Evolutionary conservation across 495 filamentous ascomycete species (phyloP), one percentile per base, ranked within the genome.

Genomic region (Penicillium atrosanguineum): DNA sequence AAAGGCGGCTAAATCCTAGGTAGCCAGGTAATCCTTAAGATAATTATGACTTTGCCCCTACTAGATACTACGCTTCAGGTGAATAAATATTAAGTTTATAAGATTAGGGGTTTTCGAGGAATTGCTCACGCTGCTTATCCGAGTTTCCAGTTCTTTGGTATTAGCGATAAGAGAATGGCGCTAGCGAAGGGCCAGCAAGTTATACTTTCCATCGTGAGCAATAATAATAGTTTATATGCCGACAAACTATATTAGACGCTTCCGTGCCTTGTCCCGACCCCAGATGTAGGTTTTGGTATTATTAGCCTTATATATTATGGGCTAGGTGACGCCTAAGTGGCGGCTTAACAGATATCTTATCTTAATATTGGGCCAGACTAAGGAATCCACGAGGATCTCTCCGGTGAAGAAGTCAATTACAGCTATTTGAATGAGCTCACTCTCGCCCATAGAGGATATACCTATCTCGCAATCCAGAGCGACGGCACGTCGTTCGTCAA

Each of bases 381-480:
- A 55, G 0, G 57, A 53, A 49, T 82, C 63, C 23, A 82, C 57
- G 11, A 81, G 63, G 2, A 68, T 40, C 4, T 70, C 59, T 1
- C 76, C 71, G 0, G 68, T 67, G 53, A 78, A 68, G 46, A 71
- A 73, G 48, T 82, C 79, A 6, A 80, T 48, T 1, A 68, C 60
- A 19, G 66, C 70, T 1, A 82, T 8, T 0, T 68, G 68, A 36
- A 79, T 70, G 0, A 82, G 64, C 18, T 80, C 76, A 1, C 39
- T 18, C 0, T 70, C 64, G 1, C 67, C 61, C 9, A 48, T 41
- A 0, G 41, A 14, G 1, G 70, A 39, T 0, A 62, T 61, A 3
- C 75, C 76, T 72, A 79, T 79, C 53, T 81, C 77, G 53, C 78
- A 81, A 60, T 79, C 73, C n/a, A 82, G 56, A 6, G 69, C 75